Evolutionary conservation across 2,329 filamentous ascomycete species (phyloP), one percentile per base, ranked within the genome.

Genomic region (Talaromyces sp.): DNA sequence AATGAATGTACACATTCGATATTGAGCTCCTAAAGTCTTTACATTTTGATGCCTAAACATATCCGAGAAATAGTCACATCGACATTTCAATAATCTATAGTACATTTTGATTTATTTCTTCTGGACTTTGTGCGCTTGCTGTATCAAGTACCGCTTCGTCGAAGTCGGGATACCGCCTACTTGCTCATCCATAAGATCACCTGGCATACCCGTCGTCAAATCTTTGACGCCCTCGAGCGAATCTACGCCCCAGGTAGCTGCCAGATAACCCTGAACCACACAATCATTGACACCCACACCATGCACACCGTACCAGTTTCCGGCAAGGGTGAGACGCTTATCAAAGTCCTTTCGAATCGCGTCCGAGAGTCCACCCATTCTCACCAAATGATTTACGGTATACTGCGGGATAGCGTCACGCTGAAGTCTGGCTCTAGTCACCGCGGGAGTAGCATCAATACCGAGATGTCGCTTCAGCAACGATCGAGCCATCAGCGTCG

Each of bases 401-500:
- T 96, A 96, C 79, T 99, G 95, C 11, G 95, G 94, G 69, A 99
- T 95, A 74, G 93, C 96, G 67, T 95, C 84, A 66, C 81, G 80
- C 63, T 88, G 83, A 52, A 90, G 71, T 64, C 84, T 85, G 16
- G 88, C 88, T 65, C 85, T 81, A 39, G 85, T 84, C n/a, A 87
- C 81, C 19, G 82, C 81, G 0, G 90, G 88, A 31, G 85, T 80
- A 24, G 86, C 84, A 0, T 79, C 83, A 73, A 97, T 91, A 65
- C 84, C 83, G 5, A 98, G 82, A 72, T 98, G 93, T 22, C 92
- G 85, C 67, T 85, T 79, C 1, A 97, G 81, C 7, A 96, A 81
- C 1, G 82, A 78, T 67, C 86, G 85, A 39, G 93, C 92, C 85
- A 94, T 90, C 6, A 78, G 74, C 31, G 90, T 80, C 16, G 87